Conservation (phyloP, 192 early-diverging fungal species). For the Globomyces pollinis-pini region DNA sequence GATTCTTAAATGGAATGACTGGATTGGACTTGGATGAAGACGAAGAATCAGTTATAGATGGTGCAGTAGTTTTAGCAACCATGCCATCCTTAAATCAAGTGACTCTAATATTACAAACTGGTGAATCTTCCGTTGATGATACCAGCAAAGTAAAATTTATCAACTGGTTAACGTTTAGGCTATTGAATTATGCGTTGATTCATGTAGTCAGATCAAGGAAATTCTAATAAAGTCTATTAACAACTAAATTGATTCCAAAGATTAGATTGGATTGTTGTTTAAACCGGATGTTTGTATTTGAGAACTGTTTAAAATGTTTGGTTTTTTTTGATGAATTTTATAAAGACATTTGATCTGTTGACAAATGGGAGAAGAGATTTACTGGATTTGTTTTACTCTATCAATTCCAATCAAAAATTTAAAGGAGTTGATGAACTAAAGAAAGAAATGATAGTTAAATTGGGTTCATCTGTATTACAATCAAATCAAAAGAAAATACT, state of each 20-base stretch:
- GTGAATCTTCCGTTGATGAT: constrained; percentile 42
- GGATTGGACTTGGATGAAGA: constrained; percentile 7
- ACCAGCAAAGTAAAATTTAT: constrained; percentile 45
- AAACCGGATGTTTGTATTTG: no score
- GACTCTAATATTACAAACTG: constrained; percentile 68
- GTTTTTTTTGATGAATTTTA: not conserved
- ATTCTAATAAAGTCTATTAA: not conserved
- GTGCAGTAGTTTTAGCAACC: constrained; percentile 60
- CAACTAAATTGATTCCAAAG: not conserved
- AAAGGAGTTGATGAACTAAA: no score
- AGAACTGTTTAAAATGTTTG: not conserved
- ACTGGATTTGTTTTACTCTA: no score
- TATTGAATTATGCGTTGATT: constrained; percentile 67
- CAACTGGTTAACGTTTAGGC: constrained; percentile 41
- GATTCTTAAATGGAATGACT: constrained; percentile 41
- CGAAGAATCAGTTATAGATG: constrained; percentile 40
- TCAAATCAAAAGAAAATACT: no score
- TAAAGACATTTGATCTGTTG: not conserved
- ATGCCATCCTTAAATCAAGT: constrained; percentile 77
- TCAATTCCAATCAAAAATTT: no score
- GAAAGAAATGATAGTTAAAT: no score
- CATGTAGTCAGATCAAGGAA: constrained; percentile 54
- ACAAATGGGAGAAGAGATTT: not conserved
- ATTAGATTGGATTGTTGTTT: no score
- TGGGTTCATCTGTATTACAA: no score